Base-by-base conservation (phyloP, 768 basidiomycete genomes). In the Phylloporus sp. region DNA sequence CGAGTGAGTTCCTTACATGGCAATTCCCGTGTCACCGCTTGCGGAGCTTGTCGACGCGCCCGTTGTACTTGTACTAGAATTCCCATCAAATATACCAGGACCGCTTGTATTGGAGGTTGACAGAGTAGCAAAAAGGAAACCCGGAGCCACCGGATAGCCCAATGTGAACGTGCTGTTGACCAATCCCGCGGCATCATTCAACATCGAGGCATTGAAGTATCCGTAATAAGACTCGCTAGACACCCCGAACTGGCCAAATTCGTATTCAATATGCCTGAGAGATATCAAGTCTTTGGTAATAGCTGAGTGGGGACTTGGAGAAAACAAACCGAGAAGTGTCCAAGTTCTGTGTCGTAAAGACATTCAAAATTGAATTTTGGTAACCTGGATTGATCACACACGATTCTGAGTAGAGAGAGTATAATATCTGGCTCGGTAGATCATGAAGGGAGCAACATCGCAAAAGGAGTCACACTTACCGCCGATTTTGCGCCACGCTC, bases 401-500 rank as follows among this genome's bases (percentile, higher is more conserved):
- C 0, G 86, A 82, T 45, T 79, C 68, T 1, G 89, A 87, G 51
- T 78, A 76, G 22, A 78, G 64, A 4, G 93, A 91, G 64, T 93
- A 95, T 22, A 95, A 69, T 13, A 97, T 72, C 89, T 91, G 53
- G 13, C 16, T 39, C 49, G 32, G 24, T 26, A 27, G 40, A 35
- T 45, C 43, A 45, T 53, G 28, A 45, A 56, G n/a, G 4, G 15
- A 40, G 18, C 18, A 31, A 8, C 26, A 18, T n/a, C 28, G 36
- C 27, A 23, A 18, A 45, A 41, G 34, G n/a, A 5, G 28, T 41
- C 31, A 23, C 24, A 72, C 81, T 62, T 60, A 90, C 88, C 29
- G 88, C 90, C 13, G 88, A 86, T 31, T 81, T 79, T 1, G 93
- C 94, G 5, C 94, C 94, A 55, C 81, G 75, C 55, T 86, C 81